phyloP scores from a whole-genome alignment of 768 basidiomycete species.

The Rhodotorula toruloides region DNA sequence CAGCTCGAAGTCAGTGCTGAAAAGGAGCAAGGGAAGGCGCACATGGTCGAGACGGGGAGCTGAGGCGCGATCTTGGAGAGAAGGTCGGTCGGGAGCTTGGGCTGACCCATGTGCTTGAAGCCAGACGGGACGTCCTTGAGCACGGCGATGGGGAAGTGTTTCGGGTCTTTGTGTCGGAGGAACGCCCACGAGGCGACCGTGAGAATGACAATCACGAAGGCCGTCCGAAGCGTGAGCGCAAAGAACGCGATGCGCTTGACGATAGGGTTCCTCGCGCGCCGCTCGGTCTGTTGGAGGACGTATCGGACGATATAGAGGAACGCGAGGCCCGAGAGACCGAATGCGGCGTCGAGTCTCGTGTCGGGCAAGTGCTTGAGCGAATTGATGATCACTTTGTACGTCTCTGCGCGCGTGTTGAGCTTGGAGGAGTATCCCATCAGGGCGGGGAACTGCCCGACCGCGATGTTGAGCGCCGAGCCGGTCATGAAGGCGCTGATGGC shows the following conservation, averaged over 20 bases:
- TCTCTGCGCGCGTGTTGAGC: constrained; percentile 64
- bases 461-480: constrained; percentile 79
- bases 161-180: constrained; percentile 63
- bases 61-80: constrained; percentile 56
- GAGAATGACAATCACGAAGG: constrained; percentile 61
- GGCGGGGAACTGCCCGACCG: constrained; percentile 77
- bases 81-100: constrained; percentile 39
- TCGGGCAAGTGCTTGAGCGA: constrained; percentile 64
- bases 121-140: constrained; percentile 59
- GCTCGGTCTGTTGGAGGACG: constrained; percentile 57
- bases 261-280: constrained; percentile 50
- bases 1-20: too few relatives aligned
- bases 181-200: constrained; percentile 72
- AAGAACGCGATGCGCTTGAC: constrained; percentile 74
- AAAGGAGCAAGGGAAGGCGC: too few relatives aligned
- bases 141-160: constrained; percentile 59
- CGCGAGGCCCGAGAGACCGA: constrained; percentile 53
- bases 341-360: constrained; percentile 77
- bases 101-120: constrained; percentile 52
- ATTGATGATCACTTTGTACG: constrained; percentile 85
- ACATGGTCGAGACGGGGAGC: constrained; percentile 74
- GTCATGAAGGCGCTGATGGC: constrained; percentile 67
- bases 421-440: constrained; percentile 60
- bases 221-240: constrained; percentile 48
- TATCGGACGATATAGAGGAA: constrained; percentile 66